Conservation (phyloP, 192 early-diverging fungal genomes). For the Backusella macrospora region DNA sequence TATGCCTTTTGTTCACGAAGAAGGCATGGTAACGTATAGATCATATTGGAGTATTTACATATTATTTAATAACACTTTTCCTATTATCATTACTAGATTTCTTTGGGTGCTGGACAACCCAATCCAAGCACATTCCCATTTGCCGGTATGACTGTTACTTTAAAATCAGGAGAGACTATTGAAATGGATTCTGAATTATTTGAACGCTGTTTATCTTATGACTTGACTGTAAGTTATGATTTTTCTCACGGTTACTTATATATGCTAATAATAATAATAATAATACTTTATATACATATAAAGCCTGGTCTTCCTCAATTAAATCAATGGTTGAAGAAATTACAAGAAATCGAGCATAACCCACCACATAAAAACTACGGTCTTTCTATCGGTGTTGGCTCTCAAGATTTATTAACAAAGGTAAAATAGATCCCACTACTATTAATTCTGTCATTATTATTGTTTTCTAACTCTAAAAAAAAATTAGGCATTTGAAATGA, state of each 20-base stretch:
- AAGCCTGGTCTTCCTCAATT: constrained; percentile 53
- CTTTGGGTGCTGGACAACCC: constrained; percentile 73
- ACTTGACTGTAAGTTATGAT: constrained; percentile 47
- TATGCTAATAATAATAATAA: too few species aligned
- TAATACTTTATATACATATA: constrained; percentile 1
- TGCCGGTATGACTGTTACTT: constrained; percentile 50
- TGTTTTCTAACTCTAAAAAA: neutral
- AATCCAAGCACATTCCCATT: constrained; percentile 71
- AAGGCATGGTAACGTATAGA: constrained; percentile 19
- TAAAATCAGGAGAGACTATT: constrained; percentile 61
- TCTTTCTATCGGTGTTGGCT: constrained; percentile 53
- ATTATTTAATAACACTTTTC: neutral
- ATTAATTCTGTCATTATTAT: neutral
- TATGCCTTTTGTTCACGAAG: constrained; percentile 32
- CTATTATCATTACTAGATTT: constrained; percentile 47
- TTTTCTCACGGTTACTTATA: neutral
- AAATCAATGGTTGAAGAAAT: constrained; percentile 48
- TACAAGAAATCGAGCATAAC: constrained; percentile 50
- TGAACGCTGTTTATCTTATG: constrained; percentile 63
- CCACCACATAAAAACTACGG: constrained; percentile 45
- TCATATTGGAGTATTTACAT: too few species aligned
- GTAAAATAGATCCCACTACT: neutral
- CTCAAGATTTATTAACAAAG: constrained; percentile 59
- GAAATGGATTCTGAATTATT: constrained; percentile 59
- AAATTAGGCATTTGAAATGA: constrained; percentile 50